These are phyloP conservation scores for Monosporascus cannonballus DNA, from an alignment of 2,329 filamentous ascomycete genomes.

Conservation along the genomic window DNA sequence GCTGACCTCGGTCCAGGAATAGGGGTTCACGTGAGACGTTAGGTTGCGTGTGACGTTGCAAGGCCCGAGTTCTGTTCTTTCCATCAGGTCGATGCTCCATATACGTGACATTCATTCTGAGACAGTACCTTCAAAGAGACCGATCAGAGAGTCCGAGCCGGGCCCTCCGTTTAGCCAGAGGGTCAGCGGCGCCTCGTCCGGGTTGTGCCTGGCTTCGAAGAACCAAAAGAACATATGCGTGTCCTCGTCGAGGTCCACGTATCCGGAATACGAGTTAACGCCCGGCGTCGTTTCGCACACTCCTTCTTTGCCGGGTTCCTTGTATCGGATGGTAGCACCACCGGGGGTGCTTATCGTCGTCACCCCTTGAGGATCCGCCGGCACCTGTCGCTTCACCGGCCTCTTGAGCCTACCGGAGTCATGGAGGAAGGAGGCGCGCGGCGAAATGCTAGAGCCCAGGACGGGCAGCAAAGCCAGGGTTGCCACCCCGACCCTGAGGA, in stretches of 20 bases:
- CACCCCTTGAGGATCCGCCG: conserved; percentile 34
- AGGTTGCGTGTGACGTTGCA: conserved; percentile 21
- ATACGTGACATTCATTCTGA: background rate
- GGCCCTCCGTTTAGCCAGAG: conserved; percentile 48
- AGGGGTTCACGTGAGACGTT: conserved; percentile 16
- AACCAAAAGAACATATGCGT: conserved; percentile 42
- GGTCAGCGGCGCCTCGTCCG: conserved; percentile 33
- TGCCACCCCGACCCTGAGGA: background rate
- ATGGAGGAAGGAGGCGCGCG: background rate
- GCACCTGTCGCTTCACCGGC: conserved; percentile 26
- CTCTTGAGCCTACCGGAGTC: conserved; percentile 5
- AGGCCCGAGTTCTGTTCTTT: conserved; percentile 19
- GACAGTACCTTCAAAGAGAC: conserved; percentile 36
- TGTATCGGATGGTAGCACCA: conserved; percentile 42
- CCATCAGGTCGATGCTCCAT: background rate
- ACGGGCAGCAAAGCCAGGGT: background rate
- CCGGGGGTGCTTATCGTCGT: conserved; percentile 37
- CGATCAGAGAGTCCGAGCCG: conserved; percentile 48
- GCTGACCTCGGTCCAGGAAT: conserved; percentile 18
- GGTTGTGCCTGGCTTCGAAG: conserved; percentile 35
- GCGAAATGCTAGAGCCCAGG: background rate
- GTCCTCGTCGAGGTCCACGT: conserved; percentile 21
- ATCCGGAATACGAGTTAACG: conserved; percentile 39
- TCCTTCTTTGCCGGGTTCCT: conserved; percentile 39
- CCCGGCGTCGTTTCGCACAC: conserved; percentile 47